A percentile compares a stretch with the other conserved stretches of the same genome.
Conservation (phyloP, 78 protist genomes). For the Dictyostelium intermedium region DNA sequence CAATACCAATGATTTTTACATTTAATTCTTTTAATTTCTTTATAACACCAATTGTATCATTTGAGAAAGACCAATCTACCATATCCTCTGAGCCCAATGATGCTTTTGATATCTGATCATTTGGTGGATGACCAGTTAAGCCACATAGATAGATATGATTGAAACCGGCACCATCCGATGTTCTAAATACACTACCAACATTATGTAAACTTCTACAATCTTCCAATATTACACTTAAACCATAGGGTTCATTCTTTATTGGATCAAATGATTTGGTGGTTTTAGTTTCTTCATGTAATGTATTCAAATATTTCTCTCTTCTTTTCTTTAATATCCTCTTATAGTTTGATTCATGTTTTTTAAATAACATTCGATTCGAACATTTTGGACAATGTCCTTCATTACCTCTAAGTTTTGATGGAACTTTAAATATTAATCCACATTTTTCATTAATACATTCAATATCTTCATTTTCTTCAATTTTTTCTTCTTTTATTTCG, state of each 20-base stretch:
- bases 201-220: constrained; percentile 69
- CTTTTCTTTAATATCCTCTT: constrained; percentile 1
- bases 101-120: constrained; percentile 15
- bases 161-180: constrained; percentile 60
- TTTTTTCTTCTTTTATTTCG: not conserved
- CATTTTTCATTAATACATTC: constrained; percentile 21
- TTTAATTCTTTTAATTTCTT: constrained; percentile 8
- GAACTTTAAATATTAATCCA: constrained; percentile 10
- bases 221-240: constrained; percentile 35
- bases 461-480: constrained; percentile 2
- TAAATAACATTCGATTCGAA: not conserved
- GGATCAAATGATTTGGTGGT: not conserved
- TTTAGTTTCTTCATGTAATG: not conserved
- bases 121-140: constrained; percentile 30
- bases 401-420: constrained; percentile 30
- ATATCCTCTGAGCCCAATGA: constrained; percentile 39
- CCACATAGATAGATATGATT: constrained; percentile 42
- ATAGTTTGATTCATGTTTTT: constrained; percentile 36
- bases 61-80: constrained; percentile 10
- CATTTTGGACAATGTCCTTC: constrained; percentile 66
- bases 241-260: constrained; percentile 30
- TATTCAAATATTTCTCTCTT: constrained; percentile 18
- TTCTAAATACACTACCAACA: constrained; percentile 52
- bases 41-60: not conserved
- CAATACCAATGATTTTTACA: constrained; percentile 44